A percentile compares a stretch with the other conserved stretches of the same genome.
Conservation (phyloP, 2,329 filamentous ascomycete species). For the Colletotrichum melonis region DNA sequence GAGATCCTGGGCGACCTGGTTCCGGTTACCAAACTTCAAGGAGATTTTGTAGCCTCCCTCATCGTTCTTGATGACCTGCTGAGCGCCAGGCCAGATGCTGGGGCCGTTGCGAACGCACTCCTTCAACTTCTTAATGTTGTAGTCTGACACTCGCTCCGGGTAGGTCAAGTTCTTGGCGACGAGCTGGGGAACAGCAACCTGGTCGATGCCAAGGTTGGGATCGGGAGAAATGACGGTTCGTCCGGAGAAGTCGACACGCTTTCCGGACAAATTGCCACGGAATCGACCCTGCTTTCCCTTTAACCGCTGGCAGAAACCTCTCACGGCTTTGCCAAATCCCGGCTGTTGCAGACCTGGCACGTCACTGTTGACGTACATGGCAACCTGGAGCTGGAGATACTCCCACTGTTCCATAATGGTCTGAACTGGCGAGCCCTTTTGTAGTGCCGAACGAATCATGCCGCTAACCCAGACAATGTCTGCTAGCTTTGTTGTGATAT, state of each 20-base stretch:
- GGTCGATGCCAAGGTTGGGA: constrained; percentile 91
- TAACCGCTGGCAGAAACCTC: constrained; percentile 93
- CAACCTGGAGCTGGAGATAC: constrained; percentile 92
- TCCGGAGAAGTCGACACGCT: constrained; percentile 98
- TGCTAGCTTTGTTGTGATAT: constrained; percentile 95
- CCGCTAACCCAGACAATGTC: constrained; percentile 95
- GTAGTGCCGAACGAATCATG: constrained; percentile 83
- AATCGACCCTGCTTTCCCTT: constrained; percentile 99
- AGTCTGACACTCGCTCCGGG: constrained; percentile 85
- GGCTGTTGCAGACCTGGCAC: constrained; percentile 91
- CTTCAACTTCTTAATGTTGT: constrained; percentile 87
- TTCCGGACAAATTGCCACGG: constrained; percentile 95
- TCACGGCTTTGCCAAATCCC: constrained; percentile 87
- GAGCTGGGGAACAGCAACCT: constrained; percentile 89
- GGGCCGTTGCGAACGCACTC: constrained; percentile 80
- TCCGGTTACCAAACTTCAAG: constrained; percentile 79
- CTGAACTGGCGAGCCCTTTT: constrained; percentile 84
- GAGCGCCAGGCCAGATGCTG: constrained; percentile 87
- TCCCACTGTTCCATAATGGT: constrained; percentile 99
- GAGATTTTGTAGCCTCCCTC: constrained; percentile 76
- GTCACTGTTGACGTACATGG: constrained; percentile 98
- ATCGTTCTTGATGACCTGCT: constrained; percentile 76
- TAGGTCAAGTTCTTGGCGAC: constrained; percentile 98
- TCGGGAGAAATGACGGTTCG: constrained; percentile 98
- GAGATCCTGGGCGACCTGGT: constrained; percentile 78